Evolutionary conservation across 169 alveolate genomes (phyloP), one percentile per base, ranked within the genome.

Genomic region (Plasmodium billcollinsi): DNA sequence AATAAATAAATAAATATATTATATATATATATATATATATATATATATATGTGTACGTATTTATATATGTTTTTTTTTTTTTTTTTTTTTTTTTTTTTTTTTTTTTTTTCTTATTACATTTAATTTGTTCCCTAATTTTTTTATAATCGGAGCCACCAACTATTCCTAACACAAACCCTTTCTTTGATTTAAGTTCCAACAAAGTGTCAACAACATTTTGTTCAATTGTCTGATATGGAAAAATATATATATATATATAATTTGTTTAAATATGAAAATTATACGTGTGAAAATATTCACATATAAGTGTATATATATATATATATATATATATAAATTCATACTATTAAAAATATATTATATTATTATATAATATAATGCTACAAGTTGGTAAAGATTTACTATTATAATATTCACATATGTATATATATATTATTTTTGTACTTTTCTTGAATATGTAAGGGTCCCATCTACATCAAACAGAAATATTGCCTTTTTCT

Each of bases 401-500:
- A 33, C 45, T 33, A 33, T 33, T 33, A 33, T 52, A 52, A 52
- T 15, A 15, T 52, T 52, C 62, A 52, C 24, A 52, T 15, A 15
- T 24, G 29, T 52, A 52, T 4, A 52, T 9, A n/a, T 52, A 24
- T 66, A n/a, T 21, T 21, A 26, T 43, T 39, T 52, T 20, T 73
- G 11, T 54, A 83, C 91, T 62, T 70, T 88, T 73, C 98, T 91
- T 0, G 98, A 89, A 15, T 94, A 93, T 15, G 99, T 97, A 14
- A 97, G 89, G 21, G 99, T 97, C 47, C 98, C 98, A 94, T 97
- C 99, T n/a, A 97, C 95, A 71, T 97, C 99, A 90, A 97, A 97
- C 67, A 94, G 56, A 39, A 88, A 65, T 54, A 92, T 52, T 45
- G 70, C 67, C 49, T 80, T 50, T 4, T 88, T 50, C 24, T 52